Conservation (phyloP, 306 rosid species). For the Prunus mume region DNA sequence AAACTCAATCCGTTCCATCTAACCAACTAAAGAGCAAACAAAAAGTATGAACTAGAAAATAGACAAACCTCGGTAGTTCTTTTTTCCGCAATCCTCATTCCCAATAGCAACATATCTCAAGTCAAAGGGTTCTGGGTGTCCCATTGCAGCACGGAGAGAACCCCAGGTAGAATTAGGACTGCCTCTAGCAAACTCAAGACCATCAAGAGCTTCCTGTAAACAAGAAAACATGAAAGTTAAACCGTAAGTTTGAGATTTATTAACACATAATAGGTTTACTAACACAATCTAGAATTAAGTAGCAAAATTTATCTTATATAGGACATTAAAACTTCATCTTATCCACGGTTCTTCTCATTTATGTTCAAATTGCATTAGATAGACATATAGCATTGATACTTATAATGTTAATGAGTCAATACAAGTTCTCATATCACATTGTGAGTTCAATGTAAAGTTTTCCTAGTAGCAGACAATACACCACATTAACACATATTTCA, state of each 20-base stretch:
- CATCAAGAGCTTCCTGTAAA: conserved; percentile 88
- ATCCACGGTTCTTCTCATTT: neutral
- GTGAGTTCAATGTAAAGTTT: neutral
- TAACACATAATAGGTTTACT: neutral
- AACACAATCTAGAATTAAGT: neutral
- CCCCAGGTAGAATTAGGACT: conserved; percentile 64
- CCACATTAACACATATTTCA: too few species aligned
- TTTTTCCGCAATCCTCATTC: conserved; percentile 69
- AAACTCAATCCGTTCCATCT: neutral
- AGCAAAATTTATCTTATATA: neutral
- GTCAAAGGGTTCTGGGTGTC: conserved; percentile 77
- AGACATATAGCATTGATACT: neutral
- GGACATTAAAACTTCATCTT: neutral
- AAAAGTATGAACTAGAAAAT: conserved; percentile 5
- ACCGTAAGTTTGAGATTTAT: neutral
- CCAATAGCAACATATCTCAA: conserved; percentile 68
- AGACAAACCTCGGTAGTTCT: conserved; percentile 57
- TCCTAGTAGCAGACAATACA: neutral
- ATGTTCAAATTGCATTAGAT: neutral
- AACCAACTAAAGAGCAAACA: neutral
- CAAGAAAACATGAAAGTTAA: neutral
- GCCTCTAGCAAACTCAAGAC: conserved; percentile 91
- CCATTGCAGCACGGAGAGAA: conserved; percentile 68
- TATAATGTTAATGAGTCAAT: neutral
- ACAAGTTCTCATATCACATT: neutral